Evolutionary conservation across 1,139 yeast genomes (phyloP).

Genomic region (Wickerhamiella infanticola): DNA sequence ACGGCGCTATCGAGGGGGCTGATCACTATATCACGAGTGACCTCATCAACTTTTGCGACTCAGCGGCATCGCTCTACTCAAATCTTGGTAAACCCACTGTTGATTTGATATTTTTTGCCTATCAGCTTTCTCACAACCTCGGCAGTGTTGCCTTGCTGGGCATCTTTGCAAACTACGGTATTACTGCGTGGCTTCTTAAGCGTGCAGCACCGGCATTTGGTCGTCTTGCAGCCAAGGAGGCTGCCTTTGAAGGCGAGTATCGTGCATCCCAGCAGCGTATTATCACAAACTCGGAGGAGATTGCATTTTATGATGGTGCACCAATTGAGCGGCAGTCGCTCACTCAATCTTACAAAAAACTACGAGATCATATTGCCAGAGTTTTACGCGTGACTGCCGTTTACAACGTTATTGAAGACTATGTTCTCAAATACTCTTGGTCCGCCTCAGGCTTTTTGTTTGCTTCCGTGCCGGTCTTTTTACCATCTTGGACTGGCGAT

Average conservation of each 20-base stretch:
- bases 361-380: slow-evolving; percentile 36
- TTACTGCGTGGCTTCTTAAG: slow-evolving; percentile 65
- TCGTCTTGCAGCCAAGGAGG: slow-evolving; percentile 53
- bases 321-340: slow-evolving; percentile 62
- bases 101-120: slow-evolving; percentile 74
- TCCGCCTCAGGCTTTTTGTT: slow-evolving; percentile 85
- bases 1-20: slow-evolving; percentile 33
- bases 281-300: slow-evolving; percentile 82
- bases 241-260: slow-evolving; percentile 71
- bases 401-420: slow-evolving; percentile 70
- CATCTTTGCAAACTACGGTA: slow-evolving; percentile 61
- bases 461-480: slow-evolving; percentile 71
- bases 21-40: slow-evolving; percentile 79
- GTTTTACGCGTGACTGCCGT: slow-evolving; percentile 34
- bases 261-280: slow-evolving; percentile 75
- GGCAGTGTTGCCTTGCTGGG: slow-evolving; percentile 79
- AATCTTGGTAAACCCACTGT: slow-evolving; percentile 85
- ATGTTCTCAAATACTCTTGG: slow-evolving; percentile 83
- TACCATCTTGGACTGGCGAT: slow-evolving; percentile 26
- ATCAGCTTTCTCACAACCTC: slow-evolving; percentile 68
- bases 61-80: slow-evolving; percentile 71
- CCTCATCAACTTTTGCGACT: slow-evolving; percentile 64
- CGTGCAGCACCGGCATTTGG: slow-evolving; percentile 75
- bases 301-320: slow-evolving; percentile 87
- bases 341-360: slow-evolving; percentile 38